Base-by-base conservation (phyloP, 768 basidiomycete genomes). In the Cystobasidium onofrii region DNA sequence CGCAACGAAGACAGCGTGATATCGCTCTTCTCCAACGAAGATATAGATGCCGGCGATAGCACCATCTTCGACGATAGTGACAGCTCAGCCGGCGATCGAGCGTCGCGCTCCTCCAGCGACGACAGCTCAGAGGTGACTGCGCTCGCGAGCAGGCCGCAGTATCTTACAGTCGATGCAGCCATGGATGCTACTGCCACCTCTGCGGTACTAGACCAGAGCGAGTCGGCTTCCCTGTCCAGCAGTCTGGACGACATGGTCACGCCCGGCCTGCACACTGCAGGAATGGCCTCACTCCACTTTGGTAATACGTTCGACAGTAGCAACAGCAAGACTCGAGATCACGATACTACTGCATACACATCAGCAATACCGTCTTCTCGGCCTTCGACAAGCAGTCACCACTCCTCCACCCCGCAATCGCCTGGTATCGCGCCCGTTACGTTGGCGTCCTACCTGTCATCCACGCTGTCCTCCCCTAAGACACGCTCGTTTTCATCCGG, bases 201-300 rank as follows among this genome's bases (percentile, higher is more conserved):
- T 64, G 63, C 63, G 4, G 63, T 6, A 12, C 36, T 34, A 64
- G 31, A 36, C 31, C 36, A 15, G 12, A 4, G 12, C 2, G 57
- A 27, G 4, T 34, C 57, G 33, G 52, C 6, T 20, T 54, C 52
- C 31, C 57, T 23, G 29, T 60, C 57, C 39, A 15, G 39, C 15
- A 39, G 39, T 15, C 39, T 39, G 15, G 33, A 60, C 57, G 63
- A 43, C 44, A 25, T 69, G 4, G 44, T 54, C 39, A 69, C 66
- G 41, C 66, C 66, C 1, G 66, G 66, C 25, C 66, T 69, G 66
- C 66, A 69, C 27, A 69, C 66, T 15, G 66, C 66, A 10, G 41
- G 34, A 23, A 44, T 69, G 66, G 46, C 43, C 66, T 23, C n/a
- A 13, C n/a, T 54, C 25, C n/a, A 23, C 25, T 46, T 69, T 39